Conservation (phyloP, 805 yeast genomes). For the Cyberlindnera saturnus region DNA sequence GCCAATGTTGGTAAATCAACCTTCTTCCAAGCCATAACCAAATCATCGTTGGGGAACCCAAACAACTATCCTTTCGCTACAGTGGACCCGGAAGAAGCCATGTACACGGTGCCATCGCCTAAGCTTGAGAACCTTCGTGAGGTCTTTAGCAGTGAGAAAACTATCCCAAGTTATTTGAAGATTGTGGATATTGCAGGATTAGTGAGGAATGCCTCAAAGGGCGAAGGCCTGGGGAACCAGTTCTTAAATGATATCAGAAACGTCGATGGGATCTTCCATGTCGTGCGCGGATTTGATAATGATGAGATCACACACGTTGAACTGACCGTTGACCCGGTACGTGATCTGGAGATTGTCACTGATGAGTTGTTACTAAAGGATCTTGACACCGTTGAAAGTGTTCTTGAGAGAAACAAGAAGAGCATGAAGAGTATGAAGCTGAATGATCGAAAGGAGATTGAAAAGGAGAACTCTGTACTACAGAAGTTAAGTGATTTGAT, state of each 20-base stretch:
- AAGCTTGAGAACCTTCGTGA: constrained; percentile 50
- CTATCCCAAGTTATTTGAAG: constrained; percentile 63
- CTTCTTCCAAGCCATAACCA: constrained; percentile 76
- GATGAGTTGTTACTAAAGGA: constrained; percentile 77
- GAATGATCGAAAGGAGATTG: constrained; percentile 42
- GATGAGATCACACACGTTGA: constrained; percentile 75
- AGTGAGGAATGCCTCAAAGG: constrained; percentile 76
- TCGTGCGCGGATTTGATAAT: constrained; percentile 70
- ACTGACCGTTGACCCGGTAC: constrained; percentile 63
- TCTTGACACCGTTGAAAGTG: constrained; percentile 59
- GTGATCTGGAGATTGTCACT: constrained; percentile 69
- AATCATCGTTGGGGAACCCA: constrained; percentile 61
- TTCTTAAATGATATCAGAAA: constrained; percentile 72
- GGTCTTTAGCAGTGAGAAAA: constrained; percentile 54
- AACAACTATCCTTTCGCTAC: constrained; percentile 83
- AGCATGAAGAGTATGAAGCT: constrained; percentile 34
- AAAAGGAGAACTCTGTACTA: constrained; percentile 31
- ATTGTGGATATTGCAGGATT: constrained; percentile 79
- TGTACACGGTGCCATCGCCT: constrained; percentile 63
- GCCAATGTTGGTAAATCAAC: constrained; percentile 81
- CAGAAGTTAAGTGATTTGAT: constrained; percentile 40
- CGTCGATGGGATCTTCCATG: constrained; percentile 78
- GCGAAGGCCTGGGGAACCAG: constrained; percentile 80
- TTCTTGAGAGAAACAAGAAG: constrained; percentile 46
- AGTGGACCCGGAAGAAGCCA: constrained; percentile 71